Base-by-base conservation (phyloP, 2,329 filamentous ascomycete species). In the Bertia moriformis region DNA sequence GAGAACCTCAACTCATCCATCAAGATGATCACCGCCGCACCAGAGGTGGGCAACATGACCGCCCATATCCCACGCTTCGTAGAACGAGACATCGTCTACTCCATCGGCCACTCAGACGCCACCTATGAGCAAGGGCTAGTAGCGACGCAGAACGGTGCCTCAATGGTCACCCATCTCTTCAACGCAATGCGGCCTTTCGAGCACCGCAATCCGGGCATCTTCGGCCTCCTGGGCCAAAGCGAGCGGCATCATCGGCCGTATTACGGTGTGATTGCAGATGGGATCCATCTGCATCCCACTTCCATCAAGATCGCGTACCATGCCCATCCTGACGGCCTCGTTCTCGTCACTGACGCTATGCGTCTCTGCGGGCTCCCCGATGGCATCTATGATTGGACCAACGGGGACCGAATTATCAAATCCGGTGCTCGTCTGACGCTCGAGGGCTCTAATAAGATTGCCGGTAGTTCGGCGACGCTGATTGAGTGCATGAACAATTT, bases 301-400 rank as follows among this genome's bases (percentile, higher is more conserved):
- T 84, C 83, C 0, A 76, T 94, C 58, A 88, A 87, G 56, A 89
- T 94, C 43, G 87, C 88, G 2, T 93, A 80, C 63, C 84, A 84
- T 47, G 79, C 86, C 1, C 84, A 94, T 51, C 86, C 85, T 0
- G 71, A 79, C 3, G 88, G 88, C 1, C 78, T 91, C 50, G 82
- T 94, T 43, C 72, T 95, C 4, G 87, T 95, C 35, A 94, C 88
- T 0, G 88, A 95, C 57, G 87, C 87, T 4, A 93, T 93, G 85
- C 78, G 84, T 47, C 69, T 93, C 14, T 79, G 84, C 15, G 88
- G 88, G 1, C 66, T 93, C 40, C 81, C 83, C 0, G 87, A 94
- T 50, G 88, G 88, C 3, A 69, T 73, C 2, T 93, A 94, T 53
- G 73, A 80, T 44, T 93, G 86, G 85, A 88, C 78, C 4, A 93